phyloP scores from a whole-genome alignment of 768 basidiomycete genomes.

The Gymnopilus dilepis region DNA sequence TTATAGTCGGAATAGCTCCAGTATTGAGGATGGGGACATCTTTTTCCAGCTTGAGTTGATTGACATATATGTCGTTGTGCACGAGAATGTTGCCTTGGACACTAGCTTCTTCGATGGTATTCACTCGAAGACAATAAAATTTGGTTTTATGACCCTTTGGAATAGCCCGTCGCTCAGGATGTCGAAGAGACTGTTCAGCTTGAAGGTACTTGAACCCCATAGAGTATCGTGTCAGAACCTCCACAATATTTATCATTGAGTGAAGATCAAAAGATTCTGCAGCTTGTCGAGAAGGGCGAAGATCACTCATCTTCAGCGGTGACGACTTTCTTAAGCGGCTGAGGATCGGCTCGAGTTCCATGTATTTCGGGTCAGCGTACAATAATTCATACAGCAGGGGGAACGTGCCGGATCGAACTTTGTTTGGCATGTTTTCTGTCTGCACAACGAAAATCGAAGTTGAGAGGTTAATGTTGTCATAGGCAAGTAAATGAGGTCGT shows the following conservation, averaged over 20 bases:
- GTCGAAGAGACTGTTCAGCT: conserved; percentile 21
- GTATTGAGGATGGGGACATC: not conserved
- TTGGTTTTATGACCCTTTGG: conserved; percentile 30
- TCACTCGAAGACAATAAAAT: conserved; percentile 26
- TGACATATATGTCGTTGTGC: conserved; percentile 32
- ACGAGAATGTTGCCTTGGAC: conserved; percentile 33
- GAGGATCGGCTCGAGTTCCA: conserved; percentile 31
- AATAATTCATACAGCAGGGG: conserved; percentile 33
- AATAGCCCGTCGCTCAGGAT: conserved; percentile 21
- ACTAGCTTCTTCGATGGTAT: conserved; percentile 38
- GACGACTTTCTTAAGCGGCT: conserved; percentile 12
- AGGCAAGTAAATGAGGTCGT: conserved; percentile 11
- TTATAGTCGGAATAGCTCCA: conserved; percentile 31
- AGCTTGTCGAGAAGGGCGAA: not conserved
- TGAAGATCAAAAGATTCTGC: not conserved
- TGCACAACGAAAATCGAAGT: conserved; percentile 39
- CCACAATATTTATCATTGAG: conserved; percentile 10
- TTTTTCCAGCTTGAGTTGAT: conserved; percentile 22
- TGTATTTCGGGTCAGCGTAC: conserved; percentile 24
- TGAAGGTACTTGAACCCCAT: conserved; percentile 11
- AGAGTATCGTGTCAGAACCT: conserved; percentile 15
- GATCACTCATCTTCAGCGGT: conserved; percentile 16
- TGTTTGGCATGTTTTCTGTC: conserved; percentile 26
- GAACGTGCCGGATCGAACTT: conserved; percentile 43
- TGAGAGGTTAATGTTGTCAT: conserved; percentile 35